Conservation (phyloP, 257 asterid genomes). For the Jacaranda mimosifolia region DNA sequence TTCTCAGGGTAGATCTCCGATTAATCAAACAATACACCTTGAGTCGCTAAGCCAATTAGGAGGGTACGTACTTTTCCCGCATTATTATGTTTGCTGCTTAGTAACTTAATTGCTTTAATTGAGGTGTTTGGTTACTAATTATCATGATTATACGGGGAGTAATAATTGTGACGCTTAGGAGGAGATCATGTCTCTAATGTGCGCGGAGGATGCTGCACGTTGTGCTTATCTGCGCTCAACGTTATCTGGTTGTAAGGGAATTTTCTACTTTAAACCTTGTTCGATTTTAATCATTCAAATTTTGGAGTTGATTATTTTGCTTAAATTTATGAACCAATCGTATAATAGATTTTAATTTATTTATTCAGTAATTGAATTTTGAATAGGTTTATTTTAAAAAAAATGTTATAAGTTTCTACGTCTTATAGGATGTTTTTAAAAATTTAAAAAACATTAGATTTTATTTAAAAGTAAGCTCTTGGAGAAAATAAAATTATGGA, state of each 20-base stretch:
- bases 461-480: too few relatives aligned
- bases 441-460: too few relatives aligned
- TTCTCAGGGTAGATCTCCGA: background rate
- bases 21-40: background rate
- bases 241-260: background rate
- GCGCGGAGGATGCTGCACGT: constrained; percentile 16
- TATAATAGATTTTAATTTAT: too few relatives aligned
- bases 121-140: background rate
- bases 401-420: too few relatives aligned
- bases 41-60: background rate
- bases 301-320: background rate
- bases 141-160: constrained; percentile 16
- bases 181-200: constrained; percentile 24
- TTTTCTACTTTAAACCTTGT: constrained; percentile 9
- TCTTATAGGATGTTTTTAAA: too few relatives aligned
- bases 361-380: too few relatives aligned
- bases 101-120: background rate
- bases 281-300: background rate
- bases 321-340: background rate
- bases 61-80: background rate
- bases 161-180: background rate
- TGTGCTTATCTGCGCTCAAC: constrained; percentile 20
- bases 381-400: too few relatives aligned
- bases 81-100: constrained; percentile 1
- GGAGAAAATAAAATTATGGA: too few relatives aligned